These are phyloP conservation scores for Epipyxis sp. DNA, from an alignment of 108 stramenopile species.

Conservation along the genomic window DNA sequence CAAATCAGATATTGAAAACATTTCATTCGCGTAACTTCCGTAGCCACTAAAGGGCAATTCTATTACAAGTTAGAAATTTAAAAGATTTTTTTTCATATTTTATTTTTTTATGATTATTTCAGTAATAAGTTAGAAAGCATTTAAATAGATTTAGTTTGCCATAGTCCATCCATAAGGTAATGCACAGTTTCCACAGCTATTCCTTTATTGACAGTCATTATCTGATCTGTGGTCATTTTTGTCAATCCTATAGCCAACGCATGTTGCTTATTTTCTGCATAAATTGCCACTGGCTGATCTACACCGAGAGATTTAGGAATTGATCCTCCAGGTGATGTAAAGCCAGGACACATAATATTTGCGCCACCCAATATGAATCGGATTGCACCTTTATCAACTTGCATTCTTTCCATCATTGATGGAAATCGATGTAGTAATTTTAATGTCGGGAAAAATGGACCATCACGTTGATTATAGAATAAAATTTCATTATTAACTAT, in stretches of 20 bases:
- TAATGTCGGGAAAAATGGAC: conserved; percentile 85
- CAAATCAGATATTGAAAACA: no score
- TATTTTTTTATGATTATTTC: no score
- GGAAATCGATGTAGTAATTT: conserved; percentile 73
- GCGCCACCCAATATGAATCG: conserved; percentile 92
- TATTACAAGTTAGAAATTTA: no score
- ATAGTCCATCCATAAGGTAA: conserved; percentile 78
- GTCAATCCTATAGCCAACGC: conserved; percentile 85
- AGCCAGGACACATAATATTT: conserved; percentile 93
- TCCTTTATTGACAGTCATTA: conserved; percentile 79
- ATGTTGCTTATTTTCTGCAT: conserved; percentile 85
- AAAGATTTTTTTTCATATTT: no score
- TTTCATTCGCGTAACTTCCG: no score
- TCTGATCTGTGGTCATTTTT: conserved; percentile 76
- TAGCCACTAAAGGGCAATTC: no score
- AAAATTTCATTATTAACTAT: conserved; percentile 68
- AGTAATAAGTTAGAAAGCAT: no score
- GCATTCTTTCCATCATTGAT: conserved; percentile 51
- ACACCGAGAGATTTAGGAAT: conserved; percentile 71
- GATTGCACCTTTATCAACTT: conserved; percentile 78
- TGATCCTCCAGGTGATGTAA: conserved; percentile 75
- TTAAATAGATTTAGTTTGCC: no score
- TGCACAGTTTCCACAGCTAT: conserved; percentile 81
- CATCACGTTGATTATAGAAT: conserved; percentile 86
- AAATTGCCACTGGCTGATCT: conserved; percentile 70